Percentiles rank a stretch among this genome's conserved stretches.
These are phyloP conservation scores for Castanea mollissima DNA, from an alignment of 306 rosid species.

Conservation along the genomic window DNA sequence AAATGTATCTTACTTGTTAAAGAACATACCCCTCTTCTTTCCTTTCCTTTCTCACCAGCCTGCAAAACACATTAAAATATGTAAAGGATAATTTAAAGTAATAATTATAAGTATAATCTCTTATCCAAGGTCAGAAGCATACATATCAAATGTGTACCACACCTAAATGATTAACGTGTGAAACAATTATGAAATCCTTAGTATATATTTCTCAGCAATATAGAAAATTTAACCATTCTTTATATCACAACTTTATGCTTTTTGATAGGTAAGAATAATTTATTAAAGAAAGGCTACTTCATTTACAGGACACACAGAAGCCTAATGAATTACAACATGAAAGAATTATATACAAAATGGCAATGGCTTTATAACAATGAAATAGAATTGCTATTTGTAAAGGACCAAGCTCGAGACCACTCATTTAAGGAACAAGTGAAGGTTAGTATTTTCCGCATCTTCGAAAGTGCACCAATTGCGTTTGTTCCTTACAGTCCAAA, in stretches of 20 bases:
- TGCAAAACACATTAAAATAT: slow-evolving; percentile 24
- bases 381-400: too few relatives aligned
- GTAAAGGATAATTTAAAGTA: not conserved
- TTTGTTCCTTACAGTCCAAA: too few relatives aligned
- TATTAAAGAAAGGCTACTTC: too few relatives aligned
- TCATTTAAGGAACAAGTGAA: too few relatives aligned
- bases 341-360: too few relatives aligned
- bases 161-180: not conserved
- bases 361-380: too few relatives aligned
- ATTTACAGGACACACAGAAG: too few relatives aligned
- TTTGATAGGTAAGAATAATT: too few relatives aligned
- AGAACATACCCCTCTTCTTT: slow-evolving; percentile 70
- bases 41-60: slow-evolving; percentile 82
- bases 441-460: too few relatives aligned
- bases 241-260: not conserved
- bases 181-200: not conserved
- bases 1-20: slow-evolving; percentile 42
- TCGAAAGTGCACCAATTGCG: too few relatives aligned
- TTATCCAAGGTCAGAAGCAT: not conserved
- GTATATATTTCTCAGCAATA: not conserved
- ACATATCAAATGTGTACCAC: not conserved
- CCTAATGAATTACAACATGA: too few relatives aligned
- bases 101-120: not conserved
- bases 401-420: too few relatives aligned
- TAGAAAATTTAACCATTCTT: not conserved